These are phyloP conservation scores for Trypanosoma rangeli DNA, from an alignment of 208 protist species.

Conservation along the genomic window DNA sequence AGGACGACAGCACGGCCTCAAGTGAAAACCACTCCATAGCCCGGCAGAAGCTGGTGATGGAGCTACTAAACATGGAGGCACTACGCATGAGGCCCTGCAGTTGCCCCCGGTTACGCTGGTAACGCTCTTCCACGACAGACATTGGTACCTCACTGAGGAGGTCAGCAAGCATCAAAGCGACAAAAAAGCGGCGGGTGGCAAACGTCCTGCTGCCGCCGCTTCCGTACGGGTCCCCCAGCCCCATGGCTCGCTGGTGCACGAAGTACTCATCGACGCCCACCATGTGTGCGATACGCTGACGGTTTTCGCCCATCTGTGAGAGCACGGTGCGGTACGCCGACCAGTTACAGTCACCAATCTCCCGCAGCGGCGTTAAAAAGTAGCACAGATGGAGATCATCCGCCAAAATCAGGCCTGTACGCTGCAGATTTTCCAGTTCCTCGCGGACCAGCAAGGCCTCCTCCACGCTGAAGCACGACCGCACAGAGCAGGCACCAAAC, in stretches of 20 bases:
- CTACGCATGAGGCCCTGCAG: constrained; percentile 84
- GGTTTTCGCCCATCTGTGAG: constrained; percentile 58
- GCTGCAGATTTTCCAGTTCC: constrained; percentile 69
- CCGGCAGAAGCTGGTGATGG: constrained; percentile 86
- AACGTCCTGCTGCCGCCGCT: constrained; percentile 50
- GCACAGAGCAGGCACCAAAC: constrained; percentile 73
- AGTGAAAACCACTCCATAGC: constrained; percentile 90
- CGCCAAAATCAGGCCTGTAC: constrained; percentile 73
- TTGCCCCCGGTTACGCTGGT: constrained; percentile 76
- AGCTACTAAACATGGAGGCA: constrained; percentile 85
- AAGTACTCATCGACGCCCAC: constrained; percentile 76
- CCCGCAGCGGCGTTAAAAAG: constrained; percentile 84
- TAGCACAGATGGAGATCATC: constrained; percentile 92
- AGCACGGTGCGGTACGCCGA: constrained; percentile 57
- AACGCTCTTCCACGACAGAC: constrained; percentile 58
- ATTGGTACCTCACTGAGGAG: constrained; percentile 82
- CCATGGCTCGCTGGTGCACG: constrained; percentile 72
- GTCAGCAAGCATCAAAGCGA: constrained; percentile 87
- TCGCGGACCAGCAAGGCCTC: constrained; percentile 69
- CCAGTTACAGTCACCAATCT: constrained; percentile 81
- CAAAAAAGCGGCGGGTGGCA: constrained; percentile 84
- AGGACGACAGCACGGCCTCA: constrained; percentile 83
- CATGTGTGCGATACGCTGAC: constrained; percentile 77
- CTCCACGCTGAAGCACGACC: constrained; percentile 81
- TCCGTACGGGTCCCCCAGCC: constrained; percentile 39